Percentiles rank a stretch among this genome's conserved stretches.
Evolutionary conservation across 371 early-diverging fungal species (phyloP).

Genomic region (Rhizomucor pusillus): DNA sequence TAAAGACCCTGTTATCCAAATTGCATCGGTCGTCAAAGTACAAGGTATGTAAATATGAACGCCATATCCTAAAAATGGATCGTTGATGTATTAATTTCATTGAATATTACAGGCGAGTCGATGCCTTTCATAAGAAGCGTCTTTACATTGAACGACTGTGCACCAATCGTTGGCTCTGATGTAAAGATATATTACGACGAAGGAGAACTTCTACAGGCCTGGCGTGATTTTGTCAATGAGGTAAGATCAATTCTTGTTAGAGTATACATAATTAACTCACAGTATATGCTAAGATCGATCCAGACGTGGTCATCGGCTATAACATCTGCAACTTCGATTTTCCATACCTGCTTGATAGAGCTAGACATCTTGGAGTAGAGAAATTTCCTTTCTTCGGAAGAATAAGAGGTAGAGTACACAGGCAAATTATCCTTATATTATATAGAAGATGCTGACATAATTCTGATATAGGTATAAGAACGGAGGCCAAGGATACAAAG

Average conservation of each 20-base stretch:
- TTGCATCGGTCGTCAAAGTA: constrained; percentile 92
- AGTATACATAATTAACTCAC: background rate
- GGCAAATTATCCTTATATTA: too few relatives aligned
- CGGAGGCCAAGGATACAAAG: constrained; percentile 79
- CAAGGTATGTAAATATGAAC: constrained; percentile 68
- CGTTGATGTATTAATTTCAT: too few relatives aligned
- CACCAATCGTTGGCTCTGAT: constrained; percentile 94
- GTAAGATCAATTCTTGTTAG: constrained; percentile 22
- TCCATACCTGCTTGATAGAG: constrained; percentile 96
- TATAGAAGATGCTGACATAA: background rate
- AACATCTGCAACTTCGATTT: constrained; percentile 99
- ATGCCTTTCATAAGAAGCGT: constrained; percentile 91
- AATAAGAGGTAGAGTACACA: constrained; percentile 47
- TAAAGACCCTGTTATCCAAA: constrained; percentile 99
- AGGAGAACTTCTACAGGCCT: constrained; percentile 78
- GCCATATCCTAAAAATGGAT: too few relatives aligned
- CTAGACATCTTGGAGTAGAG: constrained; percentile 71
- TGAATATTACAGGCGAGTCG: constrained; percentile 61
- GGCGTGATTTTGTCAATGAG: constrained; percentile 85
- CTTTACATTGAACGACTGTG: constrained; percentile 88
- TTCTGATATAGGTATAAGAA: constrained; percentile 33
- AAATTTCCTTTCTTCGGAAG: constrained; percentile 90
- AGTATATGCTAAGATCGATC: constrained; percentile 67
- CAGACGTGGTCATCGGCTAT: constrained; percentile 99
- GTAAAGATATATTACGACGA: constrained; percentile 86